Conservation (phyloP, 129 eudicot species). For the Solidago caesia region DNA sequence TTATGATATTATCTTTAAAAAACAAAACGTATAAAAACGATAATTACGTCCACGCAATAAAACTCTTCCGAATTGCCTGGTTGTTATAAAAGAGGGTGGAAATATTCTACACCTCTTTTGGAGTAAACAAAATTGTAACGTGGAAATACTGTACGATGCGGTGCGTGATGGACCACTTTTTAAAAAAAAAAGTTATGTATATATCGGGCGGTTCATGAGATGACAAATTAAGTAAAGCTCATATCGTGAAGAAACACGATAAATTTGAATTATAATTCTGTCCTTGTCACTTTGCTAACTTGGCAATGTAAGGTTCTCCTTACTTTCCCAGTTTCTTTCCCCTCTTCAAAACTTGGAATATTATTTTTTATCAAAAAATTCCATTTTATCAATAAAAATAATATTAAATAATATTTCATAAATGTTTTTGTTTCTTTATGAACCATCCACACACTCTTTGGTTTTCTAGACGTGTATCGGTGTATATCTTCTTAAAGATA, state of each 20-base stretch:
- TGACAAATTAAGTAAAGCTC: slow-evolving; percentile 9
- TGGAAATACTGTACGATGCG: not conserved
- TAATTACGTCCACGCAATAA: no score
- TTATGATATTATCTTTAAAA: no score
- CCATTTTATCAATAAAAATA: not conserved
- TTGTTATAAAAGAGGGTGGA: not conserved
- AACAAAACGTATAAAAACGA: no score
- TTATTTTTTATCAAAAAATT: not conserved
- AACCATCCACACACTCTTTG: not conserved
- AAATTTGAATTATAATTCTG: slow-evolving; percentile 11
- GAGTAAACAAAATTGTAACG: no score
- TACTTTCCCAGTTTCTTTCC: slow-evolving; percentile 27
- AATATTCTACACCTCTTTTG: not conserved
- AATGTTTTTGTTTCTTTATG: not conserved
- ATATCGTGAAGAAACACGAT: slow-evolving; percentile 25
- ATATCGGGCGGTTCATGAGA: slow-evolving; percentile 14
- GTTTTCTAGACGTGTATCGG: not conserved
- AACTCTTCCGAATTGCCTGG: no score
- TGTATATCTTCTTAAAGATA: not conserved
- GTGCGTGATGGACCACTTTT: slow-evolving; percentile 14
- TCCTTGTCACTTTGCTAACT: slow-evolving; percentile 25
- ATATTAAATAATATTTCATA: not conserved
- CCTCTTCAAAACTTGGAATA: not conserved
- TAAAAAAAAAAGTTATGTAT: not conserved
- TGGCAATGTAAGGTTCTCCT: slow-evolving; percentile 26